A percentile compares a stretch with the other conserved stretches of the same genome.
phyloP scores from a whole-genome alignment of 352 stramenopile species.

The Phytopythium vexans region DNA sequence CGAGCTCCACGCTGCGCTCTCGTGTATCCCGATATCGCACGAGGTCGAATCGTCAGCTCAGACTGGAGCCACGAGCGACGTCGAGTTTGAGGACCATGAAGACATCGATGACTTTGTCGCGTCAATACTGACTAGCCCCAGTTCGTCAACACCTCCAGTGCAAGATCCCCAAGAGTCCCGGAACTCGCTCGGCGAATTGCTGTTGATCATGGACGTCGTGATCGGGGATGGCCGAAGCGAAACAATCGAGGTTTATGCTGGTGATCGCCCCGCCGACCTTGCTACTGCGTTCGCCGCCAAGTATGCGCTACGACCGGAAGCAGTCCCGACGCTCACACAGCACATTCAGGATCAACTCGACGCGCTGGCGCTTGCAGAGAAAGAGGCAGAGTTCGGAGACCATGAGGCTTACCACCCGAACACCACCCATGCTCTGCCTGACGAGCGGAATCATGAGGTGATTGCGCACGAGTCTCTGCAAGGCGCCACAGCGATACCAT shows the following conservation, averaged over 20 bases:
- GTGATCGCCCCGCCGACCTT: constrained; percentile 41
- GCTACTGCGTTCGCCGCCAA: constrained; percentile 47
- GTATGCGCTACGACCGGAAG: constrained; percentile 46
- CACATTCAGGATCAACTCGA: constrained; percentile 63
- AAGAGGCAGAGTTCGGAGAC: constrained; percentile 2
- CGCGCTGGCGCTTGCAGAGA: constrained; percentile 25
- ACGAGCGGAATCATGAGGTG: background rate
- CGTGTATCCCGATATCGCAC: background rate
- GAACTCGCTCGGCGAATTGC: constrained; percentile 31
- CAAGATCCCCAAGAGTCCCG: background rate
- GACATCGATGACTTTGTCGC: constrained; percentile 1
- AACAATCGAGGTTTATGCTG: constrained; percentile 63
- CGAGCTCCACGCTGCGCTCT: constrained; percentile 18
- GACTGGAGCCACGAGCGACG: background rate
- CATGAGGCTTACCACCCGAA: background rate
- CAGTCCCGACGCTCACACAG: constrained; percentile 43
- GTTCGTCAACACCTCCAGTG: background rate
- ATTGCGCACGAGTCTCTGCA: background rate
- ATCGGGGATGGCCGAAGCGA: constrained; percentile 65
- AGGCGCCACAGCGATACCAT: background rate
- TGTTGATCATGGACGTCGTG: constrained; percentile 76
- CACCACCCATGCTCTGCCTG: background rate
- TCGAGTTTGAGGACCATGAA: constrained; percentile 1
- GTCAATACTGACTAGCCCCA: background rate
- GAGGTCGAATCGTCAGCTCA: too few species aligned